Percentiles rank a stretch among this genome's conserved stretches.
phyloP scores from a whole-genome alignment of 345 rosid species.

The Excoecaria agallocha region DNA sequence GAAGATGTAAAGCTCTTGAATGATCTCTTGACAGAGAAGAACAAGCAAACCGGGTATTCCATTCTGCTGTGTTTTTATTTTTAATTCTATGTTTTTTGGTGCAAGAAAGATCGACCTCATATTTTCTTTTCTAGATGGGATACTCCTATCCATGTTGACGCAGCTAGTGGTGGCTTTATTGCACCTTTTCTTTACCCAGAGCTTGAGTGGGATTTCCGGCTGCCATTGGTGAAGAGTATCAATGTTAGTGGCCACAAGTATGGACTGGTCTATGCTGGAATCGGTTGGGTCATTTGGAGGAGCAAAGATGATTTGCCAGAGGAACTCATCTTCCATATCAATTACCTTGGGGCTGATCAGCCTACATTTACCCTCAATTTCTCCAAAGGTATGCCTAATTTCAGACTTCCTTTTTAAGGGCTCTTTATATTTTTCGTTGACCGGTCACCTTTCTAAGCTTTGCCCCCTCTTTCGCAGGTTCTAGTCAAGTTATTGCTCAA shows the following conservation, averaged over 20 bases:
- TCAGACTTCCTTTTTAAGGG: not conserved
- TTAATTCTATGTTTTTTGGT: no score
- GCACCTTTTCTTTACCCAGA: conserved; percentile 28
- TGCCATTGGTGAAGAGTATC: conserved; percentile 32
- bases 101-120: not conserved
- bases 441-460: not conserved
- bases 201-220: conserved; percentile 30
- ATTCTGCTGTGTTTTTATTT: not conserved
- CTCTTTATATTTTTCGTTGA: no score
- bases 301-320: conserved; percentile 30
- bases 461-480: conserved; percentile 8
- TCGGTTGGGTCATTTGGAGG: conserved; percentile 33
- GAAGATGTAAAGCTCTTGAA: conserved; percentile 31
- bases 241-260: conserved; percentile 34
- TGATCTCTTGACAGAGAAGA: conserved; percentile 24
- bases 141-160: conserved; percentile 30
- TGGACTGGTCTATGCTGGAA: conserved; percentile 29
- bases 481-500: conserved; percentile 33
- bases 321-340: conserved; percentile 30
- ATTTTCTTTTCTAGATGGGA: conserved; percentile 19
- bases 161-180: conserved; percentile 32
- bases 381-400: conserved; percentile 24
- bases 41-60: conserved; percentile 25
- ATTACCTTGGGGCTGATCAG: conserved; percentile 31
- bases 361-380: conserved; percentile 34